A percentile compares a stretch with the other conserved stretches of the same genome.
Conservation (phyloP, 441 rosid species). For the Aquilaria agallochum region DNA sequence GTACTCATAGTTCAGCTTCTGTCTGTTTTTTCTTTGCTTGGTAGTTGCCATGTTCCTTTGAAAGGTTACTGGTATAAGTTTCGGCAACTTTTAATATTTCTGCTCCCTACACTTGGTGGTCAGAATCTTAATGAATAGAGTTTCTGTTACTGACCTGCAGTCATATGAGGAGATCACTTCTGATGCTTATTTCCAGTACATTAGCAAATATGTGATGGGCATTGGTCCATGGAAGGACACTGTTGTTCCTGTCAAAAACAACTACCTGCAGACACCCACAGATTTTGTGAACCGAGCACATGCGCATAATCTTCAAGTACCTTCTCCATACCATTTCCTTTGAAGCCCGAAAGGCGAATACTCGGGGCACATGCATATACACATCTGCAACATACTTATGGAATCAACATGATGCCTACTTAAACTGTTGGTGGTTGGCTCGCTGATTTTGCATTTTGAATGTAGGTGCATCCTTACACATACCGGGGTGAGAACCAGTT, state of each 20-base stretch:
- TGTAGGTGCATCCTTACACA: constrained; percentile 92
- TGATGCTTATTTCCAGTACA: constrained; percentile 63
- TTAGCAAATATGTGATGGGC: constrained; percentile 76
- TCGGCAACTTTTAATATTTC: neutral
- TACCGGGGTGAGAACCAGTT: constrained; percentile 65
- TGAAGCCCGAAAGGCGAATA: too few species aligned
- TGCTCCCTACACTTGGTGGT: neutral
- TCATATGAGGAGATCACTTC: constrained; percentile 87
- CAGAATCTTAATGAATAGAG: constrained; percentile 3
- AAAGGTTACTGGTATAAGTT: neutral
- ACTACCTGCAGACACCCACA: constrained; percentile 61
- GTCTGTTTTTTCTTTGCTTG: neutral
- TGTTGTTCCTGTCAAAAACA: constrained; percentile 55
- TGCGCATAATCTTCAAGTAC: constrained; percentile 71
- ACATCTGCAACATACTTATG: too few species aligned
- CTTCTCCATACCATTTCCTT: neutral
- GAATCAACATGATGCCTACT: too few species aligned
- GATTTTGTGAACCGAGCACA: constrained; percentile 91
- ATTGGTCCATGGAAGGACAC: constrained; percentile 99
- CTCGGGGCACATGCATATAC: too few species aligned
- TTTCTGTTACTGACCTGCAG: constrained; percentile 38
- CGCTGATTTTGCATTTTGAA: neutral
- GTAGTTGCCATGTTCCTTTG: neutral
- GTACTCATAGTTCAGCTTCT: constrained; percentile 27
- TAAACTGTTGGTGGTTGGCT: neutral